Base-by-base conservation (phyloP, 2,329 filamentous ascomycete genomes). In the Pseudogymnoascus sp. region DNA sequence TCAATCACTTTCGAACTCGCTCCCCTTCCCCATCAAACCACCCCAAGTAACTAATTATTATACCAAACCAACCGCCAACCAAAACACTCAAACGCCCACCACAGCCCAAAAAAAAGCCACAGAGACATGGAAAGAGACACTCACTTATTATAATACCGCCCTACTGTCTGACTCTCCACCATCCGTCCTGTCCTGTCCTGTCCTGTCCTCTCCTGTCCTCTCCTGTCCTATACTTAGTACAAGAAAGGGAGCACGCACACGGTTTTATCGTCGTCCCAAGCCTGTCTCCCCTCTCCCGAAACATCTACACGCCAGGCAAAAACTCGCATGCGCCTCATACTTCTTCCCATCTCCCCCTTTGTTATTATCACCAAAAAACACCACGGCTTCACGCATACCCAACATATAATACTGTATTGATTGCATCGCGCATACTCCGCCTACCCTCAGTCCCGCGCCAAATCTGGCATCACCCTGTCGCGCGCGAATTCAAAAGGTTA, bases 251-350 rank as follows among this genome's bases (percentile, higher is more conserved):
- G 28, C n/a, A 56, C 49, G 49, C 49, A 56, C 49, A 28, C 49
- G 49, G 49, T 56, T 56, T 34, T 56, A 56, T 56, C 49, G n/a
- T 34, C 49, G 28, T 21, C 28, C 49, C 46, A 25, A 43, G 9
- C 21, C 46, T 11, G 49, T 34, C n/a, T 34, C 28, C 34, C 46
- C 28, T 56, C 49, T 56, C 49, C 49, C 49, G 49, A 56, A 56
- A 56, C 49, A 56, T 56, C 49, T 56, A 56, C 49, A 56, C 49
- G 49, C 49, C 49, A 56, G 49, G 28, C 49, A 56, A 56, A 56
- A 56, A 34, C 49, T 56, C 49, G 49, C 49, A 56, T 56, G 49
- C 49, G 49, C 28, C 49, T 56, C 28, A 18, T 36, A 34, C 28
- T 14, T 56, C 28, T 18, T 21, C 14, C 49, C 49, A 36, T 34